Evolutionary conservation across 2,329 filamentous ascomycete genomes (phyloP).

Genomic region (Penicillium sp.): DNA sequence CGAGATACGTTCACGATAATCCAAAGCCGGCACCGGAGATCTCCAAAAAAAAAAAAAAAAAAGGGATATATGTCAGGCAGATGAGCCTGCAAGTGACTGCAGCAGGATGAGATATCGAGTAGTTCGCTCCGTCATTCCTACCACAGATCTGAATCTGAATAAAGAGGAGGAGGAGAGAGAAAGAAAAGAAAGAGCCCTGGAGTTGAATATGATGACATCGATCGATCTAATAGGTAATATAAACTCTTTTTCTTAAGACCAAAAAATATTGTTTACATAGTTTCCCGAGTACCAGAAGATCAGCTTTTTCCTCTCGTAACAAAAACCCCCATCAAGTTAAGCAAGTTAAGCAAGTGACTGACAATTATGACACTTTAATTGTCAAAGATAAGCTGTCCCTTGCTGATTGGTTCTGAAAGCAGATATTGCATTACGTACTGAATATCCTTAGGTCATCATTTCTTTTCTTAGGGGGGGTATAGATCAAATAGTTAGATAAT

Average conservation of each 20-base stretch:
- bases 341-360: background rate
- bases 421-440: slow-evolving; percentile 35
- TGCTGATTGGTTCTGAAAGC: slow-evolving; percentile 31
- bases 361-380: slow-evolving; percentile 21
- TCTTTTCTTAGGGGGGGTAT: background rate
- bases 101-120: slow-evolving; percentile 30
- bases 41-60: too few species aligned
- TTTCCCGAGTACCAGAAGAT: slow-evolving; percentile 17
- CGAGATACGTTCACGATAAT: background rate
- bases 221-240: slow-evolving; percentile 5
- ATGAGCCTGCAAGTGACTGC: slow-evolving; percentile 26
- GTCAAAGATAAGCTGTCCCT: slow-evolving; percentile 31
- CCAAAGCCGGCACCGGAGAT: slow-evolving; percentile 5
- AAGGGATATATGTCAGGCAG: slow-evolving; percentile 12
- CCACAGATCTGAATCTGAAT: background rate
- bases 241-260: background rate
- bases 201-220: slow-evolving; percentile 19
- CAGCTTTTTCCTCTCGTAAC: slow-evolving; percentile 26
- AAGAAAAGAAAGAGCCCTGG: background rate
- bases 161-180: background rate
- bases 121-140: slow-evolving; percentile 32
- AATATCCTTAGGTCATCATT: slow-evolving; percentile 10
- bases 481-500: slow-evolving; percentile 7
- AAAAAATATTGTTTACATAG: background rate
- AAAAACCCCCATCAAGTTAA: slow-evolving; percentile 8